Percentiles rank a stretch among this genome's conserved stretches.
These are phyloP conservation scores for Sordaria brevicollis DNA, from an alignment of 495 filamentous ascomycete species.

Conservation along the genomic window DNA sequence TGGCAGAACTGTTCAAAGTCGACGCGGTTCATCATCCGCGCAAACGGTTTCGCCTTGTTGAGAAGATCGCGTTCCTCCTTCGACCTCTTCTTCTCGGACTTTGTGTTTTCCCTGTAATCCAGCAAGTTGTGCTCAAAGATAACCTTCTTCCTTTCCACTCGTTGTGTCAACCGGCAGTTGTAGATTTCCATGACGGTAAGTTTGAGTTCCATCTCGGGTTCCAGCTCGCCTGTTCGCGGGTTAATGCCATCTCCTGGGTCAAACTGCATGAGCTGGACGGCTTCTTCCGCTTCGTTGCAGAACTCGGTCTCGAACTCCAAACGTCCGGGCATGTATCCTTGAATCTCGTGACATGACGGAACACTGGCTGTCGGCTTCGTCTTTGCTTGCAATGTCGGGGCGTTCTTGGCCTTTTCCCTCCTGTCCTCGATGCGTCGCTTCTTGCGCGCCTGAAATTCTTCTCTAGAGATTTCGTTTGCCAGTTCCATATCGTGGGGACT, in stretches of 20 bases:
- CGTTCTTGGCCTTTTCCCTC: slow-evolving; percentile 78
- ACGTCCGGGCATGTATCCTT: slow-evolving; percentile 97
- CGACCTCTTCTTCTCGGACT: slow-evolving; percentile 82
- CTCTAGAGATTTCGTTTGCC: slow-evolving; percentile 68
- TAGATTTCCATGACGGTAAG: slow-evolving; percentile 98
- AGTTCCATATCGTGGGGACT: slow-evolving; percentile 71
- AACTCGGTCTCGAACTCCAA: slow-evolving; percentile 97
- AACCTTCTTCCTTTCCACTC: slow-evolving; percentile 92
- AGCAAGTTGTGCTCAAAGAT: slow-evolving; percentile 91
- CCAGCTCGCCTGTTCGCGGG: slow-evolving; percentile 66
- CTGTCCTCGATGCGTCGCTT: slow-evolving; percentile 89
- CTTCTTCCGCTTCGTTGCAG: slow-evolving; percentile 95
- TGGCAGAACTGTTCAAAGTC: slow-evolving; percentile 83
- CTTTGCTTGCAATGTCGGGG: slow-evolving; percentile 75
- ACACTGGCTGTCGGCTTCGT: slow-evolving; percentile 92
- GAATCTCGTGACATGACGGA: slow-evolving; percentile 92
- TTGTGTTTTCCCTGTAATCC: slow-evolving; percentile 82
- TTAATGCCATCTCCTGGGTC: slow-evolving; percentile 91
- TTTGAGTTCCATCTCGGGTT: slow-evolving; percentile 94
- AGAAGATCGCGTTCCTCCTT: slow-evolving; percentile 89
- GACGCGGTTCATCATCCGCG: slow-evolving; percentile 86
- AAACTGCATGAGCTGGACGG: slow-evolving; percentile 96
- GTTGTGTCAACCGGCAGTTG: slow-evolving; percentile 79
- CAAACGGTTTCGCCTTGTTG: slow-evolving; percentile 91
- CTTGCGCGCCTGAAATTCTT: slow-evolving; percentile 88